Evolutionary conservation across 768 basidiomycete genomes (phyloP), one percentile per base, ranked within the genome.

Genomic region (Porphyrellus cyaneotinctus): DNA sequence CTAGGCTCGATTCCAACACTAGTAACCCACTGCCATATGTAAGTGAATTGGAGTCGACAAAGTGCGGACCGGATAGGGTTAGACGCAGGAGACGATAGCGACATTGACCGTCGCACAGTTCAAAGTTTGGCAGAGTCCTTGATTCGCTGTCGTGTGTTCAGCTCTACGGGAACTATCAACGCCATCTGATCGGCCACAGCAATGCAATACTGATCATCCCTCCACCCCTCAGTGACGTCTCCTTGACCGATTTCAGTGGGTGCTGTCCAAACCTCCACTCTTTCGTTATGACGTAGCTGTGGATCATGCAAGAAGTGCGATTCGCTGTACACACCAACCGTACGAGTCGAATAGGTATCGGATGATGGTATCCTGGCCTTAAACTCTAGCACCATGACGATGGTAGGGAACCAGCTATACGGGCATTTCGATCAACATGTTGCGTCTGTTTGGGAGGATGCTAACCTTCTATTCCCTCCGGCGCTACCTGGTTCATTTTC

Each of bases 181-280:
- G 78, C 76, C 80, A 85, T 81, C 65, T 87, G 84, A 13, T 78
- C 82, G 12, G 81, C 76, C 22, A 78, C 72, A 15, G 79, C 83
- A 26, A 87, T 68, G 58, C 85, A 87, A n/a, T 80, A 70, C 58
- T 85, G 84, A 45, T 77, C 66, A 42, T 82, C 82, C 56, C 81
- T 76, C 85, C 85, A 87, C 12, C 76, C 76, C 4, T 73, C 64
- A 9, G 36, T 31, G 28, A 72, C 63, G 6, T 63, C 44, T 0
- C 78, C 79, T 49, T 76, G 75, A 3, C 78, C 80, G 35, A 82
- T 70, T 49, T 80, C 72, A 38, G 72, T 70, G 2, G 85, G 85
- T 11, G 84, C 81, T 7, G 81, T 80, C 85, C 85, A 87, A 13
- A 85, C 70, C 59, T 86, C 86, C 4, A 79, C 76, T 56, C 79